Percentiles rank a stretch among this genome's conserved stretches.
These are phyloP conservation scores for Blepharisma japonicum DNA, from an alignment of 73 alveolate genomes.

Conservation along the genomic window DNA sequence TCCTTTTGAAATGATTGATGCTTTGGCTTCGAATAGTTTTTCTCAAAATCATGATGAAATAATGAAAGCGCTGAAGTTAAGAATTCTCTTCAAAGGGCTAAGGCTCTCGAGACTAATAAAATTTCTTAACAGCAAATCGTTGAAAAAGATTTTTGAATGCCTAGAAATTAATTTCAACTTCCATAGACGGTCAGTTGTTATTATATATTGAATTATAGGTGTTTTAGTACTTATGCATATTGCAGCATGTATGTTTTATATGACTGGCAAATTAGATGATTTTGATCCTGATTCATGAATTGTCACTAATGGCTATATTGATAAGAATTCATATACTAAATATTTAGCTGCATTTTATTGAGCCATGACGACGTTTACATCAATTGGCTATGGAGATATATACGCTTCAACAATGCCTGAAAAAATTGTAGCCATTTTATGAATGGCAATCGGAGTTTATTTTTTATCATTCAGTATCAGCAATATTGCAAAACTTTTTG, in stretches of 20 bases:
- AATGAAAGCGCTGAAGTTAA: background rate
- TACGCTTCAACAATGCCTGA: conserved; percentile 50
- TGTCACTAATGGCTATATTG: background rate
- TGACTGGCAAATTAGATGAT: conserved; percentile 1
- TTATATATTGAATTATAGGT: background rate
- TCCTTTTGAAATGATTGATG: conserved; percentile 2
- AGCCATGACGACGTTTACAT: conserved; percentile 64
- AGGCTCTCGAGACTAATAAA: background rate
- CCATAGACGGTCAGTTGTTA: background rate
- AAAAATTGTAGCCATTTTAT: conserved; percentile 42
- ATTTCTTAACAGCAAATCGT: background rate
- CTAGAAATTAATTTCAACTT: background rate
- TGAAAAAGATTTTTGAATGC: background rate
- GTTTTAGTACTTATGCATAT: background rate
- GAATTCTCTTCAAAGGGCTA: background rate
- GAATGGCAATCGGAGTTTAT: conserved; percentile 56
- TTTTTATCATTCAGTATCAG: conserved; percentile 63
- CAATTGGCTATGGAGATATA: conserved; percentile 83
- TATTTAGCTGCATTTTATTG: conserved; percentile 56
- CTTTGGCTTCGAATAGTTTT: background rate
- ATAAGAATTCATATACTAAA: background rate
- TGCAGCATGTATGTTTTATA: background rate
- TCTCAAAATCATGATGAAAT: background rate
- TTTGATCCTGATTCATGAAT: background rate
- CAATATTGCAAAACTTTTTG: conserved; percentile 41